Evolutionary conservation across 805 yeast genomes (phyloP).

Genomic region (Cyberlindnera mississippiensis): DNA sequence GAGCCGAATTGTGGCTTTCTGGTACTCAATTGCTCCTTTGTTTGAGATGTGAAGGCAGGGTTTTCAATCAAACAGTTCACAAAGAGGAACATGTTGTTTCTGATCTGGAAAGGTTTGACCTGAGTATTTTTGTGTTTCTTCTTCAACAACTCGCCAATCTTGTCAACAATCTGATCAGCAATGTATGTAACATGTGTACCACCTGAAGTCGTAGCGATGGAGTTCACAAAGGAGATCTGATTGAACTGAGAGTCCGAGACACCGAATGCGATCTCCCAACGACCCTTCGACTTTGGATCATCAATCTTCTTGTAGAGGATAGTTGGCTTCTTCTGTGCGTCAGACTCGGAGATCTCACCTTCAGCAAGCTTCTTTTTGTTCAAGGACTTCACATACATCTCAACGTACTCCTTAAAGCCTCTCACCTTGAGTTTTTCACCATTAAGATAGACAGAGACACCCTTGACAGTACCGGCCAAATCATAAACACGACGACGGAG

Average conservation of each 20-base stretch:
- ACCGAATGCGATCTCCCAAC: slow-evolving; percentile 97
- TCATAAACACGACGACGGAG: slow-evolving; percentile 92
- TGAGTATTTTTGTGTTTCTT: slow-evolving; percentile 62
- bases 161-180: slow-evolving; percentile 77
- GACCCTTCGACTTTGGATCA: slow-evolving; percentile 39
- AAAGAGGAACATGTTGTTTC: slow-evolving; percentile 85
- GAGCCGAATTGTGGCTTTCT: slow-evolving; percentile 88
- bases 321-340: slow-evolving; percentile 44
- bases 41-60: slow-evolving; percentile 96
- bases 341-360: slow-evolving; percentile 30
- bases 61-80: slow-evolving; percentile 91
- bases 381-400: slow-evolving; percentile 79
- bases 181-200: slow-evolving; percentile 92
- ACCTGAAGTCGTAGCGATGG: slow-evolving; percentile 95
- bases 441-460: slow-evolving; percentile 73
- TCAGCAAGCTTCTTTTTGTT: slow-evolving; percentile 36
- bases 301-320: slow-evolving; percentile 77
- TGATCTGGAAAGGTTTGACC: slow-evolving; percentile 84
- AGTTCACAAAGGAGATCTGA: slow-evolving; percentile 95
- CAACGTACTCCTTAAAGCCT: slow-evolving; percentile 83
- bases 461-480: slow-evolving; percentile 88
- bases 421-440: slow-evolving; percentile 65
- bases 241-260: slow-evolving; percentile 86
- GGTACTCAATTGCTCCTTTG: slow-evolving; percentile 93
- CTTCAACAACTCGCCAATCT: slow-evolving; percentile 68